Evolutionary conservation across 2,329 filamentous ascomycete species (phyloP), one percentile per base, ranked within the genome.

Genomic region (Byssochlamys sp.): DNA sequence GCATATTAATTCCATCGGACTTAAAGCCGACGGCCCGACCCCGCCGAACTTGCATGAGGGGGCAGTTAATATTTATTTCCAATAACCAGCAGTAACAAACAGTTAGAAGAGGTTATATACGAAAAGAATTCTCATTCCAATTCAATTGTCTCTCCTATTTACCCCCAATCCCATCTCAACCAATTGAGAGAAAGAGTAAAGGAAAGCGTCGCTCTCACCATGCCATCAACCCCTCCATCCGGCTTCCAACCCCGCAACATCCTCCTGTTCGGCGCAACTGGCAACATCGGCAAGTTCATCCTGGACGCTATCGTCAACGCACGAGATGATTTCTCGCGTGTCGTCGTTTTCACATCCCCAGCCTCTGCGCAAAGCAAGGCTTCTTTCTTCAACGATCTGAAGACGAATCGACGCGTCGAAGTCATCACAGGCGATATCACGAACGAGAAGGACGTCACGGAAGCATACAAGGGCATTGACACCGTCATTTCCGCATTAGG

Each of bases 401-500:
- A 79, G 62, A 63, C 57, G 12, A 67, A 24, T 67, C 73, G 58
- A 79, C 53, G 80, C 1, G 77, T 84, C 6, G 74, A 81, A 9
- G 73, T 87, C 4, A 73, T 85, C 24, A 73, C 80, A 0, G 84
- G 84, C 25, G 77, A 85, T 64, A 64, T 85, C 4, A 74, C 73
- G 1, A 79, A 77, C 26, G 76, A 80, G 26, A 66, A 73, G 10
- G 81, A 84, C 55, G 73, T 88, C 2, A 69, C 73, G 19, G 74
- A 76, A n/a, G 84, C 84, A 2, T 87, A 83, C 62, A 64, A 78
- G 61, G 77, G 78, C 78, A 61, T 85, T 63, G 84, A 89, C 67
- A 88, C 85, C 0, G 77, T 89, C 49, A 73, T 89, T 53, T 86
- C 81, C 24, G 82, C 82, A 1, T 77, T 89, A 1, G 87, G 87